phyloP scores from a whole-genome alignment of 2,329 filamentous ascomycete genomes.

The Stemphylium lycopersici region DNA sequence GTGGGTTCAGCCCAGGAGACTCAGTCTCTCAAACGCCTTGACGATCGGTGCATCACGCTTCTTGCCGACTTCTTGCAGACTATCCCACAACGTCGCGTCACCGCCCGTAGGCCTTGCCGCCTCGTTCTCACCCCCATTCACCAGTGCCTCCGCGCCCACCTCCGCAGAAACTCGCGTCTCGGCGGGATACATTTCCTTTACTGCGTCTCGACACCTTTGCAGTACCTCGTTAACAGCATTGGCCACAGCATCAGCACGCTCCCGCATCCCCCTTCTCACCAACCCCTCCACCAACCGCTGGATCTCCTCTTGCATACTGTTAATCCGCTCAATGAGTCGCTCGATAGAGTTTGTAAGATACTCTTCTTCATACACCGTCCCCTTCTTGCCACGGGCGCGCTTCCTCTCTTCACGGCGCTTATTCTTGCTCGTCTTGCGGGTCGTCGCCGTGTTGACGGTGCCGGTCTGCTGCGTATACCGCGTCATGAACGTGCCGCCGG shows the following conservation, averaged over 20 bases:
- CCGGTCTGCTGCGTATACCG: constrained; percentile 82
- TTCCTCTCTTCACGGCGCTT: constrained; percentile 91
- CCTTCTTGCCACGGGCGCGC: constrained; percentile 91
- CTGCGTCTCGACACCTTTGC: constrained; percentile 68
- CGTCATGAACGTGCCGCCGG: constrained; percentile 84
- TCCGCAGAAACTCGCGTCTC: not conserved
- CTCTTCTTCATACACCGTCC: constrained; percentile 96
- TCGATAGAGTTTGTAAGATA: constrained; percentile 90
- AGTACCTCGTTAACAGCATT: constrained; percentile 75
- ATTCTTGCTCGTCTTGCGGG: constrained; percentile 84
- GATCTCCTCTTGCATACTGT: constrained; percentile 73
- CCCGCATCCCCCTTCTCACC: constrained; percentile 81
- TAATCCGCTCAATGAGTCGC: constrained; percentile 81
- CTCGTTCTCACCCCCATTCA: constrained; percentile 19
- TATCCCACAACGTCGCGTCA: constrained; percentile 55
- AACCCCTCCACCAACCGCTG: constrained; percentile 77
- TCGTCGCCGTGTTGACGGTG: constrained; percentile 74
- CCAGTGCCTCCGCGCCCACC: constrained; percentile 3
- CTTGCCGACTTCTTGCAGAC: constrained; percentile 48
- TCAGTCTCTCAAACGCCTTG: constrained; percentile 57
- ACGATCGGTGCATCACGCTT: constrained; percentile 58
- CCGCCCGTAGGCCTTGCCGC: constrained; percentile 48
- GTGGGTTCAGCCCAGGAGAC: constrained; percentile 29
- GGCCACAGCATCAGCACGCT: constrained; percentile 81
- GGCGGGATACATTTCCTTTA: constrained; percentile 60